Evolutionary conservation across 345 rosid species (phyloP).

Genomic region (Tarenaya hassleriana): DNA sequence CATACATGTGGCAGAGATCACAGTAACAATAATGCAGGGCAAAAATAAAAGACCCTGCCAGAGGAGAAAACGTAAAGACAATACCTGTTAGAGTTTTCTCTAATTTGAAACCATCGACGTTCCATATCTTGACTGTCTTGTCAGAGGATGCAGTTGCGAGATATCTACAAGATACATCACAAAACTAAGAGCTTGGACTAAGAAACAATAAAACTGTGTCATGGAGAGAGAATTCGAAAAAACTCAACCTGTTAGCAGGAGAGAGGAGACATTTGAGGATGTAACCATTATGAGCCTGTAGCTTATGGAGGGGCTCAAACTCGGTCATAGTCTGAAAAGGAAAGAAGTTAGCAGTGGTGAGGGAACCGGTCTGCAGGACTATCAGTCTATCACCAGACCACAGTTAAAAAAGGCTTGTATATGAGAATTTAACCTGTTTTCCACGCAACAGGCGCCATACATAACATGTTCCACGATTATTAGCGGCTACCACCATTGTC

Average conservation of each 20-base stretch:
- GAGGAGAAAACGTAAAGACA: too few species aligned
- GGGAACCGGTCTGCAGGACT: neutral
- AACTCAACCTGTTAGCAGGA: conserved; percentile 68
- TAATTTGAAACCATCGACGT: conserved; percentile 85
- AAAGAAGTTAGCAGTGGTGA: neutral
- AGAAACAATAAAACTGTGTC: conserved; percentile 3
- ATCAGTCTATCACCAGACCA: neutral
- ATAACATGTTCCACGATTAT: conserved; percentile 85
- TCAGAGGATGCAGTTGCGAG: conserved; percentile 96
- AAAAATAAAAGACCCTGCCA: neutral
- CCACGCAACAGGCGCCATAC: conserved; percentile 87
- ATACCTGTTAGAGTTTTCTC: conserved; percentile 77
- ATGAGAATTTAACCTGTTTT: conserved; percentile 44
- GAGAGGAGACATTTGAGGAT: conserved; percentile 93
- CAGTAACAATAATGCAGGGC: conserved; percentile 1
- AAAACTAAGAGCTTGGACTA: conserved; percentile 2
- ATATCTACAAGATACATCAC: conserved; percentile 56
- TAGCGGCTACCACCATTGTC: conserved; percentile 94
- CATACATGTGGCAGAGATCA: neutral
- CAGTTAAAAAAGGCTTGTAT: neutral
- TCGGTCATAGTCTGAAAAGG: conserved; percentile 73
- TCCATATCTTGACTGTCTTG: conserved; percentile 93
- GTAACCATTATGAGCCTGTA: conserved; percentile 80
- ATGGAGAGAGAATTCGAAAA: neutral
- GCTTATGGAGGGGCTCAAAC: conserved; percentile 94